Base-by-base conservation (phyloP, 805 yeast genomes). In the Suhomyces faveliae region DNA sequence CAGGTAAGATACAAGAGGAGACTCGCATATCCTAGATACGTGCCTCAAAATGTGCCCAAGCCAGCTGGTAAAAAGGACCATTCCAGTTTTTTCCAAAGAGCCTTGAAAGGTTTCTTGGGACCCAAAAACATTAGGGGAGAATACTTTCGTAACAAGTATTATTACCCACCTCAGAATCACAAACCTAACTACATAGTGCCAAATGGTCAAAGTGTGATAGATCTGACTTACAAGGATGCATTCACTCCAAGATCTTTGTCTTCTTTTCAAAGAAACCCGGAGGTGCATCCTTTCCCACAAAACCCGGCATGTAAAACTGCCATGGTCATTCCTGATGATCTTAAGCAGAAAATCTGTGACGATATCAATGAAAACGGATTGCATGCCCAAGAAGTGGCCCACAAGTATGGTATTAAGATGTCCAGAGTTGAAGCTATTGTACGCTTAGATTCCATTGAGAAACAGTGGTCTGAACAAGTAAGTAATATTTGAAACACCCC, bases 341-440 rank as follows among this genome's bases (percentile, higher is more conserved):
- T 87, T 63, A 87, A 85, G 63, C 63, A 67, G 22, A 71, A 77
- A 38, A 85, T 94, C 24, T 76, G 80, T 48, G 69, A 75, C 40
- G 89, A 82, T 45, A 71, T 80, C 46, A 70, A 64, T 13, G 74
- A 71, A 37, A 78, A 80, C 24, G 79, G 81, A 39, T 59, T 77
- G 42, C 76, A 85, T 38, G 68, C 84, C 19, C 92, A 87, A 63
- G 85, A 83, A 54, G 83, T 88, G 40, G 91, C 97, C 9, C 80
- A 84, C 53, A 80, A 80, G 60, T 84, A 83, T 60, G 92, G 95
- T 3, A 73, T 92, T 54, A 87, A 89, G 61, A 80, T 90, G 51
- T 87, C 90, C 45, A 81, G 98, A 64, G 76, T 94, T 17, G 96
- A 91, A 62, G 98, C 97, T n/a, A 76, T 92, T 48, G 70, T 87